These are phyloP conservation scores for Penicillium sp. DNA, from an alignment of 2,329 filamentous ascomycete genomes.

Conservation along the genomic window DNA sequence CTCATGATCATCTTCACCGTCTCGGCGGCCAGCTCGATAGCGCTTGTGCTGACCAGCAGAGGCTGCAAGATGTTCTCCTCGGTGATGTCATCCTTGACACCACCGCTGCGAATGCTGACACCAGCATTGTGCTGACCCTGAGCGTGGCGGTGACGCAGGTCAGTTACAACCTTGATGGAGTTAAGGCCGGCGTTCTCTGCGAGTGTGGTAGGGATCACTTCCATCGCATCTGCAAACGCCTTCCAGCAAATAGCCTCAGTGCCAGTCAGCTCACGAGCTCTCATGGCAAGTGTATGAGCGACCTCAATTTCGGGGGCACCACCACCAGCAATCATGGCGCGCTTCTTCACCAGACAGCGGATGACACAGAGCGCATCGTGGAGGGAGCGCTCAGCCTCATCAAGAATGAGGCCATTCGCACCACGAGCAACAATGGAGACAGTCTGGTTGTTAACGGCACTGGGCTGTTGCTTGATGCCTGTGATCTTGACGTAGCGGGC, in stretches of 20 bases:
- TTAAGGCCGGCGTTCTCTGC: slow-evolving; percentile 97
- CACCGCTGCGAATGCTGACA: slow-evolving; percentile 95
- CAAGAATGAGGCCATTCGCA: slow-evolving; percentile 87
- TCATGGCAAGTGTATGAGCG: slow-evolving; percentile 74
- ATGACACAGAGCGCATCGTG: slow-evolving; percentile 98
- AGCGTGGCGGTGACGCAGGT: slow-evolving; percentile 87
- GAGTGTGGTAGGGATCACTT: slow-evolving; percentile 92
- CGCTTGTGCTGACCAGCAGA: slow-evolving; percentile 90
- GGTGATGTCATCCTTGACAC: slow-evolving; percentile 92
- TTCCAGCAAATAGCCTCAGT: slow-evolving; percentile 99
- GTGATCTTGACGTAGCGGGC: slow-evolving; percentile 93
- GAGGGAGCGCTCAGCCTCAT: slow-evolving; percentile 92
- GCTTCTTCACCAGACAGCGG: slow-evolving; percentile 97
- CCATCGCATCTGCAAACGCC: slow-evolving; percentile 94
- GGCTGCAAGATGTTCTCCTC: slow-evolving; percentile 97
- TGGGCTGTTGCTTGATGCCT: slow-evolving; percentile 70
- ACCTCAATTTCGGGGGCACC: slow-evolving; percentile 97
- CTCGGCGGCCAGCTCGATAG: slow-evolving; percentile 93
- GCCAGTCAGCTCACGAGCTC: slow-evolving; percentile 74
- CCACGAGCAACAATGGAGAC: slow-evolving; percentile 92
- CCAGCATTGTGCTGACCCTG: slow-evolving; percentile 93
- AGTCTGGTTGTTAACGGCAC: slow-evolving; percentile 59
- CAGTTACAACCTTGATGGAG: slow-evolving; percentile 97
- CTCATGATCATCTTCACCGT: slow-evolving; percentile 91
- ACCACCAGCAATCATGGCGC: slow-evolving; percentile 94